phyloP scores from a whole-genome alignment of 1,284 basidiomycete genomes.

The Trametes hirsuta region DNA sequence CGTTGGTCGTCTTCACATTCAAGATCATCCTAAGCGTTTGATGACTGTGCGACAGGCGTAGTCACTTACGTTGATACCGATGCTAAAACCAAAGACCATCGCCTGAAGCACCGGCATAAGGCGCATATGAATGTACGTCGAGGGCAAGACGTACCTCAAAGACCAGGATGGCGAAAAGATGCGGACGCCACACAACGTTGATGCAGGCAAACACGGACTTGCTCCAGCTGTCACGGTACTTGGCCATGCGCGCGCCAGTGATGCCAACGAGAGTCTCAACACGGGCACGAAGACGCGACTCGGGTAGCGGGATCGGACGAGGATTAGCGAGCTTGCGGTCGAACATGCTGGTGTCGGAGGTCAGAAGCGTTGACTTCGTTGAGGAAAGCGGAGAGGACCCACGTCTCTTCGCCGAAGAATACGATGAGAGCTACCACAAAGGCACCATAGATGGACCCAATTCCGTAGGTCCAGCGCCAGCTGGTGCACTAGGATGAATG shows the following conservation, averaged over 20 bases:
- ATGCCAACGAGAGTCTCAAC: conserved; percentile 67
- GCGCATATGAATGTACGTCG: no score
- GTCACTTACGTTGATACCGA: conserved; percentile 68
- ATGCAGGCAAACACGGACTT: conserved; percentile 50
- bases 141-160: conserved; percentile 52
- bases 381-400: conserved; percentile 1
- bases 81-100: conserved; percentile 66
- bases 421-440: conserved; percentile 60
- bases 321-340: conserved; percentile 65
- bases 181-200: conserved; percentile 65
- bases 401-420: conserved; percentile 70
- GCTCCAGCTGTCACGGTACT: conserved; percentile 61
- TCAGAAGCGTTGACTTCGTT: background rate
- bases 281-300: conserved; percentile 54
- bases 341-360: conserved; percentile 44
- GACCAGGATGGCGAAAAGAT: conserved; percentile 55
- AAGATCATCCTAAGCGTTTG: background rate
- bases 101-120: conserved; percentile 38
- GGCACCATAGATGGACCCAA: conserved; percentile 61
- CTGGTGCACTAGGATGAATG: conserved; percentile 30
- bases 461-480: conserved; percentile 77
- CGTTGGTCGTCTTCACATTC: conserved; percentile 59
- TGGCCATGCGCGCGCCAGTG: conserved; percentile 64
- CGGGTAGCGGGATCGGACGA: conserved; percentile 36
- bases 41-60: no score